Evolutionary conservation across 768 basidiomycete species (phyloP), one percentile per base, ranked within the genome.

Genomic region (Hericium rajendrae): DNA sequence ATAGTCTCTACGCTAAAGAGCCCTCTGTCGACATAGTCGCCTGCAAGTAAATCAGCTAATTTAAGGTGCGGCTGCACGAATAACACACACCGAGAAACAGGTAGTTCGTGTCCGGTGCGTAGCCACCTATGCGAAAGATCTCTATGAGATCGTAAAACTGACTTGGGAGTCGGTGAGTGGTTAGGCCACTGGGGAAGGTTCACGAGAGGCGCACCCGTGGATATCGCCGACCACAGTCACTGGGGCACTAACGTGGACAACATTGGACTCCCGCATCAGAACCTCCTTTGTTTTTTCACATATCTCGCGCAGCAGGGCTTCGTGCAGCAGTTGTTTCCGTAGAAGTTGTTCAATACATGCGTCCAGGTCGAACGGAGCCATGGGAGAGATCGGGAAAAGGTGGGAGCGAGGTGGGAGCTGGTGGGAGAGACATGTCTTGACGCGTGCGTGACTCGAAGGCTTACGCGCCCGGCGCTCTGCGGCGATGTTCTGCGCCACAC

Each of bases 261-360:
- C 97, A 67, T 99, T 99, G 58, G 90, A 93, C 75, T 99, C 97
- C 60, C 93, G 78, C 97, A 98, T 98, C 57, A 99, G 85, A 0
- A 99, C 92, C 69, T 99, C 97, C 70, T 98, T 99, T 15, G 95
- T 97, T 75, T 98, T 98, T 68, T 97, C 95, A 78, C 97, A 98
- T 81, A 99, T 97, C 78, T 99, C 95, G 53, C 94, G 86, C 48
- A 99, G 72, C 26, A 98, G 78, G 2, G 92, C 88, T 73, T 98
- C 95, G 65, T 94, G 94, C 4, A 99, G 77, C 13, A 99, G 84
- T 62, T 97, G 94, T 75, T 97, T 97, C 54, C 85, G 80, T 38
- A 92, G 81, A 56, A 95, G 77, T 66, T 94, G 90, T 66, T 88
- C 76, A 67, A 97, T 97, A 72, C 94, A 97, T 60, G 91, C 91